Evolutionary conservation across 345 rosid species (phyloP), one percentile per base, ranked within the genome.

Genomic region (Murraya koenigii): DNA sequence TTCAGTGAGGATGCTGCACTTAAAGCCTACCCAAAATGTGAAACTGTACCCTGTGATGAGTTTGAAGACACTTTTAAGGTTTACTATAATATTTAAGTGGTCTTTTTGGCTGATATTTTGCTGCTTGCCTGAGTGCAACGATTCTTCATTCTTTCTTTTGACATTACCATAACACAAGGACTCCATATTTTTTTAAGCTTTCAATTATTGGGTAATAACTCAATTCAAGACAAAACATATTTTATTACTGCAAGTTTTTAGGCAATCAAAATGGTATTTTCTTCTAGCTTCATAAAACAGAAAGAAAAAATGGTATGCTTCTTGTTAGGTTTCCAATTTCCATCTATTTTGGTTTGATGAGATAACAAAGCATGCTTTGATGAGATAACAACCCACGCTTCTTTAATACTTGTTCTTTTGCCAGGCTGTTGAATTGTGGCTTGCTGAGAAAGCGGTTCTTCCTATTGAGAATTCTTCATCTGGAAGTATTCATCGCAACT

Each of bases 21-120:
- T n/a, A 90, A 90, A 77, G 91, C 91, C 62, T 90, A 90, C 79
- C 90, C 93, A 14, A 81, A 85, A 39, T 86, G 89, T 80, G 86
- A 90, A 79, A 84, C 91, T 64, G 86, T 90, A 38, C 89, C 91
- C 36, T 86, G 93, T 72, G 82, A 77, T 49, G 89, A 88, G 56
- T 86, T 72, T 63, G 93, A 90, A 80, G 93, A 86, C 71, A 84
- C 90, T 30, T 90, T 90, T 76, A 88, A 90, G 91, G 91, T 89
- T 54, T 11, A n/a, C 13, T 70, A 5, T 64, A 11, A 52, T 75
- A 7, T 68, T 76, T 41, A 26, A 63, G 9, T 6, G 38, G 38
- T 32, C 49, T 19, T 65, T 23, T 38, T 63, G 49, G 71, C 41
- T 60, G 68, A 74, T 44, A 26, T 8, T 58, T 39, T 68, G 66